These are phyloP conservation scores for Volvox reticuliferus DNA, from an alignment of 139 green algal genomes.

Conservation along the genomic window DNA sequence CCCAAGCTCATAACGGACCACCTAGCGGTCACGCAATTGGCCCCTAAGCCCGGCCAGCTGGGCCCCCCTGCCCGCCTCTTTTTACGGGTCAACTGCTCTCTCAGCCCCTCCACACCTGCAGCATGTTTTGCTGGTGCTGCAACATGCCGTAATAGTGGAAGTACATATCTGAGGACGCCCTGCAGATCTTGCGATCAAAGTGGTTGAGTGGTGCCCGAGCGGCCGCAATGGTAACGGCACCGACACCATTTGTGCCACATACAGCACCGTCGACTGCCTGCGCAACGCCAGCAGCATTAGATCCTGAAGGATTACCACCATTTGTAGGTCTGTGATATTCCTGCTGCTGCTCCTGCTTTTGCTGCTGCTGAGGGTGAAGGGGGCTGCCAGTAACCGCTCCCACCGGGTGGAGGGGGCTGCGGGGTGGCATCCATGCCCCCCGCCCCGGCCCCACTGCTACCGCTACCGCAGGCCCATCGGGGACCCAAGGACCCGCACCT, in stretches of 20 bases:
- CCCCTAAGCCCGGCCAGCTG: too few species aligned
- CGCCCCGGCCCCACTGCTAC: neutral
- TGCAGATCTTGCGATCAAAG: constrained; percentile 85
- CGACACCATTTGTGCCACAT: neutral
- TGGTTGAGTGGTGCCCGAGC: neutral
- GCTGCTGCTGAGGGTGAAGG: neutral
- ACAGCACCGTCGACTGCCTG: neutral
- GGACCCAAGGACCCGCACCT: neutral
- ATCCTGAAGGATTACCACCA: neutral
- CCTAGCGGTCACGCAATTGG: too few species aligned
- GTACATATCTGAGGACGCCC: constrained; percentile 82
- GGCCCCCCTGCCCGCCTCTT: too few species aligned
- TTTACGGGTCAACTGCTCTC: neutral
- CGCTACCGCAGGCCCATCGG: neutral
- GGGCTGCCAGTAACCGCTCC: neutral
- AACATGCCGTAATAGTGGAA: constrained; percentile 92
- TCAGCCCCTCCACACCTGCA: constrained; percentile 25
- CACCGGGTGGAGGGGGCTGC: neutral
- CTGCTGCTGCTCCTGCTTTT: neutral
- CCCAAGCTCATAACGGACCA: too few species aligned
- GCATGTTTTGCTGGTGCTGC: constrained; percentile 90
- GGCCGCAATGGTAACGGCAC: neutral
- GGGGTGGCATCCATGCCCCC: neutral
- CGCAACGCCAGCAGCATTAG: neutral
- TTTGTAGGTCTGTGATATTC: neutral